phyloP scores from a whole-genome alignment of 805 yeast species.

The Yarrowia sp. region DNA sequence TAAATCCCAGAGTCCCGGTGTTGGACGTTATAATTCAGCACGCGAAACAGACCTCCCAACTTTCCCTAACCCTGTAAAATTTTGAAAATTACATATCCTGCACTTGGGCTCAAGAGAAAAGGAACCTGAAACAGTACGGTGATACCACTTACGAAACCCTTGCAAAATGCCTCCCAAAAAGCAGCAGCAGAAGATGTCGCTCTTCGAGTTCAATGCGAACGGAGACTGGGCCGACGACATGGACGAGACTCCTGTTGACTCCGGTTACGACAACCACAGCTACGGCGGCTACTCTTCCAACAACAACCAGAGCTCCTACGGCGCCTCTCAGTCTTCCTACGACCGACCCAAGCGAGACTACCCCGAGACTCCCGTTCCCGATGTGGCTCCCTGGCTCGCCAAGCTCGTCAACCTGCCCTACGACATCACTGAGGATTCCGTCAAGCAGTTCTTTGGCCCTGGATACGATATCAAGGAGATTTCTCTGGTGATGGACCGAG shows the following conservation, averaged over 20 bases:
- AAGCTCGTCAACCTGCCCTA: slow-evolving; percentile 84
- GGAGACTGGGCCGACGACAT: slow-evolving; percentile 49
- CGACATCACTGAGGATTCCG: slow-evolving; percentile 71
- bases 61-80: slow-evolving; percentile 24
- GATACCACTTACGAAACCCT: slow-evolving; percentile 34
- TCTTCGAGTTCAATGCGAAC: slow-evolving; percentile 83
- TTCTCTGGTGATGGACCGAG: slow-evolving; percentile 73
- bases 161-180: slow-evolving; percentile 64
- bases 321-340: slow-evolving; percentile 18
- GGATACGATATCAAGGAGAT: slow-evolving; percentile 66
- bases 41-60: slow-evolving; percentile 22
- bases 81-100: slow-evolving; percentile 30
- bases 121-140: slow-evolving; percentile 1
- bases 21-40: too few species aligned
- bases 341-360: slow-evolving; percentile 34
- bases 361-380: slow-evolving; percentile 75
- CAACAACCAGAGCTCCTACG: slow-evolving; percentile 48
- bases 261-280: slow-evolving; percentile 43
- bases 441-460: slow-evolving; percentile 49
- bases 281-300: slow-evolving; percentile 29
- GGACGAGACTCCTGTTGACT: slow-evolving; percentile 34
- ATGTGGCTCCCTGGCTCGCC: slow-evolving; percentile 91
- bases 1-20: too few species aligned
- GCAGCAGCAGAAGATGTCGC: slow-evolving; percentile 79
- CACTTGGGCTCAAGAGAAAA: slow-evolving; percentile 8